Conservation (phyloP, 345 rosid genomes). For the Cardiospermum halicacabum region DNA sequence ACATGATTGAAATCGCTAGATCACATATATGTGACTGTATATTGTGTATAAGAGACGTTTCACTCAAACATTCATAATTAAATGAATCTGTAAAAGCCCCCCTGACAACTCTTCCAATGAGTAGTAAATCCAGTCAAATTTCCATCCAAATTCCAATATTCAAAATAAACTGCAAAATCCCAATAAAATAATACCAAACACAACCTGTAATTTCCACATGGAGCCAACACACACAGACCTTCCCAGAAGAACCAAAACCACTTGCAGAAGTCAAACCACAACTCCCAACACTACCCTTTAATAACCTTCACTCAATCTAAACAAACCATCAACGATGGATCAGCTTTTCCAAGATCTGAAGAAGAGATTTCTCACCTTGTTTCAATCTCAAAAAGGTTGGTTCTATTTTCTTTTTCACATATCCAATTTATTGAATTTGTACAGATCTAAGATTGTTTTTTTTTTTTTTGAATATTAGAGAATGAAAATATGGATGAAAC, state of each 20-base stretch:
- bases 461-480: not conserved
- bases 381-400: constrained; percentile 17
- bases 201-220: not conserved
- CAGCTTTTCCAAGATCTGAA: constrained; percentile 29
- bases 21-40: too few relatives aligned
- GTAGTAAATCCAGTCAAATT: not conserved
- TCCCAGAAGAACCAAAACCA: too few relatives aligned
- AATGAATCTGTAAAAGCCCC: not conserved
- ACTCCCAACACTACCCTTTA: too few relatives aligned
- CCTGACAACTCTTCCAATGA: not conserved
- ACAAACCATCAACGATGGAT: constrained; percentile 12
- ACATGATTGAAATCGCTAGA: too few relatives aligned
- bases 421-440: too few relatives aligned
- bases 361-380: constrained; percentile 10
- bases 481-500: constrained; percentile 10
- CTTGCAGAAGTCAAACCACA: not conserved
- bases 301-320: not conserved
- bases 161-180: not conserved
- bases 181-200: not conserved
- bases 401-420: too few relatives aligned
- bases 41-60: not conserved
- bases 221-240: not conserved
- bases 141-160: not conserved
- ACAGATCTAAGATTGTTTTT: too few relatives aligned
- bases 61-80: not conserved